Base-by-base conservation (phyloP, 129 eudicot genomes). In the Lactuca saligna region DNA sequence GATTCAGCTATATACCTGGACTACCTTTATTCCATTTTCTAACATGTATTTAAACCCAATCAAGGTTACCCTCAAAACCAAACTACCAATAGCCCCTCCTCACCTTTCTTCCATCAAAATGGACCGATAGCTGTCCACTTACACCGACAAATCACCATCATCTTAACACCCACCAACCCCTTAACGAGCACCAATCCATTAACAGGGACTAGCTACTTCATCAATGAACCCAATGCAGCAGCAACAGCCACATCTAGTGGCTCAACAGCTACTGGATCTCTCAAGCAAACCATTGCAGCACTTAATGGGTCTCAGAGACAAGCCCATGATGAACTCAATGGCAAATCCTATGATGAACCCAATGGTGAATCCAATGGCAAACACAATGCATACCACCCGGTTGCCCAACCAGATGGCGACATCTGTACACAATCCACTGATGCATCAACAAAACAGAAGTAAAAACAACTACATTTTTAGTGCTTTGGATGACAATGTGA, bases 401-500 rank as follows among this genome's bases (percentile, higher is more conserved):
- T 58, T 72, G 78, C 81, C 69, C n/a, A 78, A 65, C 13, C 74
- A 63, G 60, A 68, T 70, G 66, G 48, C 16, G 53, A 68, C 42
- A 66, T 75, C 68, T 58, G 69, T 51, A 50, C 74, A 73, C 48
- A 67, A 60, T 73, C 72, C 70, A 14, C 14, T 57, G 62, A 65
- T 59, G 75, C 84, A 69, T 48, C 79, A 63, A 7, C 65, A 68
- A 57, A 60, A 71, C 57, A 71, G 54, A 51, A 75, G 73, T 72
- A 84, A 81, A 20, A 68, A 83, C 53, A 78, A 73, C 75, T 74
- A 79, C n/a, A 70, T 84, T 67, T 79, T 84, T 48, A 65, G 77
- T 46, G 82, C 84, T 12, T 78, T 91, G 3, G 91, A 88, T 20
- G 95, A 88, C 31, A 83, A 72, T 61, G 81, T 81, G 65, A 84